A percentile compares a stretch with the other conserved stretches of the same genome.
phyloP scores from a whole-genome alignment of 2,329 filamentous ascomycete species.

The Fusarium virguliforme region DNA sequence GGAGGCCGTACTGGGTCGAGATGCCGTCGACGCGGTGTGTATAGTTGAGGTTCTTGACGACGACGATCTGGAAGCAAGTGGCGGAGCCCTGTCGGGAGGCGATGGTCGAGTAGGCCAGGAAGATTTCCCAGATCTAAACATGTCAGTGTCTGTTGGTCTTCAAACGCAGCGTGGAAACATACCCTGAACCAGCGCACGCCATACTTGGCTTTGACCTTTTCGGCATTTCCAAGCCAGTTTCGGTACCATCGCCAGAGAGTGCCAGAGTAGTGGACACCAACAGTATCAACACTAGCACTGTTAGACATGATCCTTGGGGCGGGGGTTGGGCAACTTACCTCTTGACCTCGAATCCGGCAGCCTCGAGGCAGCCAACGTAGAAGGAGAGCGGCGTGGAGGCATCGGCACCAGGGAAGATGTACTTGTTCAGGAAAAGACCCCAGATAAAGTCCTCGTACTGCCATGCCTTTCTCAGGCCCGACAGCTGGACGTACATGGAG shows the following conservation, averaged over 20 bases:
- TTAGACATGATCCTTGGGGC: background rate
- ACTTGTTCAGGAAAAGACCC: constrained; percentile 99
- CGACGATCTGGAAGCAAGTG: constrained; percentile 88
- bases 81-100: constrained; percentile 86
- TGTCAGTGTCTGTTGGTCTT: constrained; percentile 22
- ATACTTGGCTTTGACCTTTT: constrained; percentile 93
- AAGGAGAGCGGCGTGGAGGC: constrained; percentile 91
- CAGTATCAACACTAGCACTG: constrained; percentile 77
- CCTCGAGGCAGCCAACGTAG: constrained; percentile 86
- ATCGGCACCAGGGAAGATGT: constrained; percentile 95
- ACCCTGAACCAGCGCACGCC: constrained; percentile 93
- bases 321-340: constrained; percentile 49
- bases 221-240: constrained; percentile 94
- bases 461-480: constrained; percentile 91
- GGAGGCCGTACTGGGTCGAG: constrained; percentile 76
- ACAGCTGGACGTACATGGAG: constrained; percentile 93
- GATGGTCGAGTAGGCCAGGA: constrained; percentile 89
- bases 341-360: constrained; percentile 79
- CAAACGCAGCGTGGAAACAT: constrained; percentile 55
- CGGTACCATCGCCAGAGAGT: constrained; percentile 98
- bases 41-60: constrained; percentile 92
- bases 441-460: constrained; percentile 97
- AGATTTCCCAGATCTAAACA: constrained; percentile 90
- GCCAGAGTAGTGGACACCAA: constrained; percentile 94
- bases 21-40: constrained; percentile 87